These are phyloP conservation scores for Gossypium aridum DNA, from an alignment of 441 rosid species.

Conservation along the genomic window DNA sequence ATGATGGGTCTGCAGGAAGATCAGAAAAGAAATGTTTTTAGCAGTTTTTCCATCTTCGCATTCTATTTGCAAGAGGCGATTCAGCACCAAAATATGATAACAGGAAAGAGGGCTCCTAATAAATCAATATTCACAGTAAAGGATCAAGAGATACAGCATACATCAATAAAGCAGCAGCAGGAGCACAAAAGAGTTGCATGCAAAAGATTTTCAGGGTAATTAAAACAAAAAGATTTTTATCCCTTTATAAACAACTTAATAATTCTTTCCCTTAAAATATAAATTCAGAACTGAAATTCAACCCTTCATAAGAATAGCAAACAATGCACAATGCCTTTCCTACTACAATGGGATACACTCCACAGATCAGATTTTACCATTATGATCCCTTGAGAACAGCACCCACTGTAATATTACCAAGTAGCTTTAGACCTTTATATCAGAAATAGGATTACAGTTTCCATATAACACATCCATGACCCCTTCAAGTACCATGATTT, in stretches of 20 bases:
- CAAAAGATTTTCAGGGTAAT: constrained; percentile 1
- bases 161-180: neutral
- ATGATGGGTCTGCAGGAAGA: neutral
- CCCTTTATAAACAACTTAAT: neutral
- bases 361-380: neutral
- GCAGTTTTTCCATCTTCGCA: neutral
- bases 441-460: neutral
- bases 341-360: neutral
- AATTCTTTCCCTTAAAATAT: neutral
- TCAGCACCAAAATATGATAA: neutral
- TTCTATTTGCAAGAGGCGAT: neutral
- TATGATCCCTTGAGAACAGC: neutral
- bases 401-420: neutral
- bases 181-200: neutral
- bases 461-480: neutral
- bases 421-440: neutral
- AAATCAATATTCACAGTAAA: neutral
- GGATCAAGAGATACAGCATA: neutral
- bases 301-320: neutral
- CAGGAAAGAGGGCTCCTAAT: neutral
- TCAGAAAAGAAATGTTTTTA: neutral
- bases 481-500: neutral
- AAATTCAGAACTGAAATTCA: neutral
- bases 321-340: neutral
- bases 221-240: neutral